A percentile compares a stretch with the other conserved stretches of the same genome.
Evolutionary conservation across 2,329 filamentous ascomycete genomes (phyloP).

Genomic region (Cryphonectria radicalis): DNA sequence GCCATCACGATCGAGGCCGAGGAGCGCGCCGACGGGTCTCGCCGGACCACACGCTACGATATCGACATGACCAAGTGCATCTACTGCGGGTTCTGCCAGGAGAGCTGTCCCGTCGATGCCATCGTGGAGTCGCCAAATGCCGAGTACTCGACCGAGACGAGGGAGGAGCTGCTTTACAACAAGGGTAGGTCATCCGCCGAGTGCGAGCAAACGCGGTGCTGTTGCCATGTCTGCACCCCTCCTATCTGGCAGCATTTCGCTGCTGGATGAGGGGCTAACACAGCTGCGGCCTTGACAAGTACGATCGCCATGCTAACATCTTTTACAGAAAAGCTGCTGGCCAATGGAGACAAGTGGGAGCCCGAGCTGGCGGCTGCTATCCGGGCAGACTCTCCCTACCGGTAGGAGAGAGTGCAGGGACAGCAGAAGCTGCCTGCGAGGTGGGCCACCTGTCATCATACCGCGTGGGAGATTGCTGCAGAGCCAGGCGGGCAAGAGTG

Average conservation of each 20-base stretch:
- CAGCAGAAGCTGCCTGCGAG: neutral
- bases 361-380: slow-evolving; percentile 92
- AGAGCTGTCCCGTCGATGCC: slow-evolving; percentile 97
- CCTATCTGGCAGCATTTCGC: neutral
- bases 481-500: neutral
- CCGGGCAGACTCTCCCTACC: slow-evolving; percentile 90
- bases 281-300: neutral
- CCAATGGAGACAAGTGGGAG: slow-evolving; percentile 97
- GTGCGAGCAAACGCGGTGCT: slow-evolving; percentile 32
- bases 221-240: neutral
- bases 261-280: neutral
- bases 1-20: slow-evolving; percentile 99
- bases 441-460: neutral
- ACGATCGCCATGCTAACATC: slow-evolving; percentile 32
- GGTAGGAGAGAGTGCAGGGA: slow-evolving; percentile 58
- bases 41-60: slow-evolving; percentile 95
- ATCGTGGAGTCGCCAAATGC: slow-evolving; percentile 70
- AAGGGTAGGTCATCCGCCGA: slow-evolving; percentile 61
- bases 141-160: slow-evolving; percentile 67
- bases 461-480: neutral
- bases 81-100: slow-evolving; percentile 99
- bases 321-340: slow-evolving; percentile 73
- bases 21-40: slow-evolving; percentile 93
- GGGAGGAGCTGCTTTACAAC: slow-evolving; percentile 96
- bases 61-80: slow-evolving; percentile 99